These are phyloP conservation scores for Fusarium sp. DNA, from an alignment of 2,329 filamentous ascomycete species.

Conservation along the genomic window DNA sequence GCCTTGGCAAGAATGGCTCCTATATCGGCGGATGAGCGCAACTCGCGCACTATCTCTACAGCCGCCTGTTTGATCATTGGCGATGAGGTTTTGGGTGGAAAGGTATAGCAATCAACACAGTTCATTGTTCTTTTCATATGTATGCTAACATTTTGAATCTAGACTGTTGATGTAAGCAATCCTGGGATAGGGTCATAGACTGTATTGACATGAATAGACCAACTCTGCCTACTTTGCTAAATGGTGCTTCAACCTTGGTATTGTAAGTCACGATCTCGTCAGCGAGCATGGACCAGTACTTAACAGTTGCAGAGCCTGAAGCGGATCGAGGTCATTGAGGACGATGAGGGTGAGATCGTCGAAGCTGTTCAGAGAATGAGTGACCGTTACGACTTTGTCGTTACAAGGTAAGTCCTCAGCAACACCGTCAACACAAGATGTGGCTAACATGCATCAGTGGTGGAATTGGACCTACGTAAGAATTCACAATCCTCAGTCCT, in stretches of 20 bases:
- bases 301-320: constrained; percentile 72
- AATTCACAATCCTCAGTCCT: not conserved
- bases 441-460: constrained; percentile 65
- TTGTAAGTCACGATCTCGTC: constrained; percentile 57
- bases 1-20: constrained; percentile 51
- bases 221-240: constrained; percentile 75
- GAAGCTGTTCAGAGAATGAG: constrained; percentile 92
- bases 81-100: constrained; percentile 95
- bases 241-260: constrained; percentile 72
- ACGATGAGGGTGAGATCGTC: constrained; percentile 90
- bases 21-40: constrained; percentile 64
- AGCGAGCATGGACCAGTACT: not conserved
- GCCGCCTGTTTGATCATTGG: constrained; percentile 95
- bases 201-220: constrained; percentile 59
- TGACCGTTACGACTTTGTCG: constrained; percentile 89
- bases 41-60: constrained; percentile 81
- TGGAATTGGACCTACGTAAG: constrained; percentile 92
- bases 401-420: constrained; percentile 74
- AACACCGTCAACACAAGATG: not conserved
- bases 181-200: constrained; percentile 1
- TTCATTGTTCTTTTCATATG: not conserved
- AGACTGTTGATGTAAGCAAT: constrained; percentile 58
- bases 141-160: constrained; percentile 13
- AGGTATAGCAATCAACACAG: constrained; percentile 66
- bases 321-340: constrained; percentile 90